Conservation (phyloP, 352 stramenopile genomes). For the Saprolegnia parasitica region DNA sequence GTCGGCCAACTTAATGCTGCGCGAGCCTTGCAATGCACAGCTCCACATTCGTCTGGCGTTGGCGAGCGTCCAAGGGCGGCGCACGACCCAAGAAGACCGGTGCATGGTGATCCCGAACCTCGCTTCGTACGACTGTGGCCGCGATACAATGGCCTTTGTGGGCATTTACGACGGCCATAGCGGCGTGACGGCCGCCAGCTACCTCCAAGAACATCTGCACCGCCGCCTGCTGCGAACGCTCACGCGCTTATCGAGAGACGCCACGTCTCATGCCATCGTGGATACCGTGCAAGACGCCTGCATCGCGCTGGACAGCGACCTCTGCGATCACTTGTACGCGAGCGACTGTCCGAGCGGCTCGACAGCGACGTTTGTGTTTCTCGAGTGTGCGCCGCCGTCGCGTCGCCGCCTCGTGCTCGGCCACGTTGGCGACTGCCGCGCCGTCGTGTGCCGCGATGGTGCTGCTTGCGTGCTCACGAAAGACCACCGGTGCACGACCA, state of each 20-base stretch:
- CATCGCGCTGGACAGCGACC: conserved; percentile 53
- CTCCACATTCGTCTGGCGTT: conserved; percentile 45
- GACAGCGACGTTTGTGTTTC: conserved; percentile 57
- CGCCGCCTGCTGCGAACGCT: conserved; percentile 47
- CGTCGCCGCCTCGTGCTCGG: conserved; percentile 36
- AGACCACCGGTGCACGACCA: conserved; percentile 60
- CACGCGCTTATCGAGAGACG: neutral
- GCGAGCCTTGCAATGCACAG: conserved; percentile 32
- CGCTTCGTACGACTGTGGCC: neutral
- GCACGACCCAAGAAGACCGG: conserved; percentile 71
- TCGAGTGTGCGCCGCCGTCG: conserved; percentile 31
- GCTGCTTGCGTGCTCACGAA: conserved; percentile 45
- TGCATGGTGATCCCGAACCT: conserved; percentile 56
- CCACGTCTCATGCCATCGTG: neutral
- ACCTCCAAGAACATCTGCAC: conserved; percentile 74
- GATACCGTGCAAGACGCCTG: conserved; percentile 48
- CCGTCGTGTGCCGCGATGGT: conserved; percentile 50
- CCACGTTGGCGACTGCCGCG: conserved; percentile 73
- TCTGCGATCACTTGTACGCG: conserved; percentile 66
- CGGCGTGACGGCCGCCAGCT: conserved; percentile 62
- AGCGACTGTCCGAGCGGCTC: conserved; percentile 74
- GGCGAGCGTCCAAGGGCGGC: conserved; percentile 52
- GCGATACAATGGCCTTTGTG: conserved; percentile 39
- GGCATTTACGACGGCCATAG: conserved; percentile 83
- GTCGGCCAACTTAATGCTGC: neutral